phyloP scores from a whole-genome alignment of 257 asterid species.

The Solanum bulbocastanum region DNA sequence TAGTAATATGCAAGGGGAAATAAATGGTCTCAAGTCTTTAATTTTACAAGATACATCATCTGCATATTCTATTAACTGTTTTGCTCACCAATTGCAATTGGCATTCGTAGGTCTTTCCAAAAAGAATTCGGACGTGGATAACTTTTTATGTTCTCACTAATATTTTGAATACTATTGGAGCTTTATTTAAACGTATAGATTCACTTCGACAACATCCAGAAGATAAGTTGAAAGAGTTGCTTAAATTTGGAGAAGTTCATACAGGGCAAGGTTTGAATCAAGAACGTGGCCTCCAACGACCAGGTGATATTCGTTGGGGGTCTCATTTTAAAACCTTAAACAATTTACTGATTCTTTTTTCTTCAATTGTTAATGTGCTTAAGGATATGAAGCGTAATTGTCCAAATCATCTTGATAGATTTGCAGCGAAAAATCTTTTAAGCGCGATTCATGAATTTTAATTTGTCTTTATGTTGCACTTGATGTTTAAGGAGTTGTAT shows the following conservation, averaged over 20 bases:
- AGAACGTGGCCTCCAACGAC: not conserved
- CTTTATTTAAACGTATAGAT: too few relatives aligned
- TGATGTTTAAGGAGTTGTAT: not conserved
- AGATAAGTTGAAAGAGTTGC: not conserved
- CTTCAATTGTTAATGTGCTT: not conserved
- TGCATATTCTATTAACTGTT: not conserved
- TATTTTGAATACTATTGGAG: too few relatives aligned
- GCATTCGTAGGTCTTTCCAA: not conserved
- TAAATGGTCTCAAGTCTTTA: not conserved
- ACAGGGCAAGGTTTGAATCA: not conserved
- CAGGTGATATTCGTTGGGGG: not conserved
- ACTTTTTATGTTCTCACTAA: too few relatives aligned
- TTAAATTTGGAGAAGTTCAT: not conserved
- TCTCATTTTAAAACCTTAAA: not conserved
- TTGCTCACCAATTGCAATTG: not conserved
- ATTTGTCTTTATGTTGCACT: not conserved
- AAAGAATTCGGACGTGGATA: not conserved
- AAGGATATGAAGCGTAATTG: not conserved
- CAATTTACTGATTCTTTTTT: not conserved
- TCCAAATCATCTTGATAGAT: not conserved
- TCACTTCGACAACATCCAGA: not conserved
- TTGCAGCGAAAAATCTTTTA: not conserved
- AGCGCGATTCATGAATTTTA: not conserved
- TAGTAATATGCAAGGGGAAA: not conserved
- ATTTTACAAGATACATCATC: not conserved